Evolutionary conservation across 495 filamentous ascomycete genomes (phyloP).

Genomic region (Hyaloscypha bicolor): DNA sequence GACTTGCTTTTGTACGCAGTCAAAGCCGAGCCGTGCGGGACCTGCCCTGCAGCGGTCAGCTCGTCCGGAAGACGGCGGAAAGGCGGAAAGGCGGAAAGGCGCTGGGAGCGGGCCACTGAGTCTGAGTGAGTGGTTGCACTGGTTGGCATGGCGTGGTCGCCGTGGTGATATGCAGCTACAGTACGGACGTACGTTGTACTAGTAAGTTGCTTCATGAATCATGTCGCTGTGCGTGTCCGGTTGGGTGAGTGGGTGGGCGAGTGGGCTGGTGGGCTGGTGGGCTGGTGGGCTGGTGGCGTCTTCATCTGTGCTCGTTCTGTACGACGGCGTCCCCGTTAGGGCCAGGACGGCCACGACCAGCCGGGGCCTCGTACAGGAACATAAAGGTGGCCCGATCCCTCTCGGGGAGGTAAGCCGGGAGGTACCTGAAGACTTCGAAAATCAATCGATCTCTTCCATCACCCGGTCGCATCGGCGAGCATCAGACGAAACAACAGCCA

Average conservation of each 20-base stretch:
- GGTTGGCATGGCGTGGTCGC: too few relatives aligned
- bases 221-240: background rate
- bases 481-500: background rate
- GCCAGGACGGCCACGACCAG: background rate
- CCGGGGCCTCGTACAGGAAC: background rate
- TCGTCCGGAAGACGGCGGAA: background rate
- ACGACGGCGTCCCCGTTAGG: background rate
- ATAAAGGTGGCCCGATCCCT: background rate
- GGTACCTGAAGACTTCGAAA: background rate
- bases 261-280: background rate
- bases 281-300: background rate
- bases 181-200: too few relatives aligned
- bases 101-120: background rate
- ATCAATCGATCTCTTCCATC: background rate
- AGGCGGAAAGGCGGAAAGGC: background rate
- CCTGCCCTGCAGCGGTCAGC: too few relatives aligned
- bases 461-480: background rate
- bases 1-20: too few relatives aligned
- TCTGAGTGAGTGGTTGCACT: too few relatives aligned
- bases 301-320: background rate
- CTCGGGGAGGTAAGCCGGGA: too few relatives aligned
- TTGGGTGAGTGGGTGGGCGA: background rate
- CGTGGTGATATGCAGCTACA: background rate
- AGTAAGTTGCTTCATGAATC: too few relatives aligned
- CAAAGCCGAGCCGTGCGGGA: too few relatives aligned